Percentiles rank a stretch among this genome's conserved stretches.
These are phyloP conservation scores for Helminthosporium solani DNA, from an alignment of 2,329 filamentous ascomycete species.

Conservation along the genomic window DNA sequence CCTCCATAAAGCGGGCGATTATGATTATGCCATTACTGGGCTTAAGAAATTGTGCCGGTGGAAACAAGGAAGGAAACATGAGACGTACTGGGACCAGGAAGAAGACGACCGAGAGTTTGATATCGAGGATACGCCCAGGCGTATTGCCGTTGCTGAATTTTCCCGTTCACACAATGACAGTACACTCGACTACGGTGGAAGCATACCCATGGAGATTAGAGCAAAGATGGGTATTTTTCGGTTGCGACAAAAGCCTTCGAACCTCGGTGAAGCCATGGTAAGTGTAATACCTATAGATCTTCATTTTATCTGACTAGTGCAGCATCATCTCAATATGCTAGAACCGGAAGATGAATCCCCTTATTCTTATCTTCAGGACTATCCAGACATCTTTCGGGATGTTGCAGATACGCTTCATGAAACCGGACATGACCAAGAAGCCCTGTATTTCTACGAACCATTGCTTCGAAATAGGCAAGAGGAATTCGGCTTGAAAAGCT, in stretches of 20 bases:
- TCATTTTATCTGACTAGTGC: slow-evolving; percentile 43
- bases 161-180: slow-evolving; percentile 55
- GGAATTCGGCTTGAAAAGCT: slow-evolving; percentile 32
- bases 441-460: slow-evolving; percentile 59
- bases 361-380: slow-evolving; percentile 60
- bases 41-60: slow-evolving; percentile 76
- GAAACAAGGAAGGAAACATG: slow-evolving; percentile 73
- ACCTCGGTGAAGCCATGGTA: slow-evolving; percentile 71
- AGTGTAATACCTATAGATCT: slow-evolving; percentile 56
- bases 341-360: slow-evolving; percentile 60
- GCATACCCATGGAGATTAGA: slow-evolving; percentile 77
- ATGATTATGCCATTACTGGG: slow-evolving; percentile 65
- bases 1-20: slow-evolving; percentile 64
- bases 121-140: slow-evolving; percentile 65
- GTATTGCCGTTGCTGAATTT: slow-evolving; percentile 63
- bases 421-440: slow-evolving; percentile 53
- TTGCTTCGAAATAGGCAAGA: slow-evolving; percentile 34
- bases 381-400: slow-evolving; percentile 78
- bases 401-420: slow-evolving; percentile 61
- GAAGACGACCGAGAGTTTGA: slow-evolving; percentile 92
- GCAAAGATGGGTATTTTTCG: slow-evolving; percentile 82
- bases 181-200: slow-evolving; percentile 65
- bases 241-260: slow-evolving; percentile 64
- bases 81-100: slow-evolving; percentile 74
- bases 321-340: slow-evolving; percentile 60